Evolutionary conservation across 2,329 filamentous ascomycete genomes (phyloP).

Genomic region (Aplosporella prunicola): DNA sequence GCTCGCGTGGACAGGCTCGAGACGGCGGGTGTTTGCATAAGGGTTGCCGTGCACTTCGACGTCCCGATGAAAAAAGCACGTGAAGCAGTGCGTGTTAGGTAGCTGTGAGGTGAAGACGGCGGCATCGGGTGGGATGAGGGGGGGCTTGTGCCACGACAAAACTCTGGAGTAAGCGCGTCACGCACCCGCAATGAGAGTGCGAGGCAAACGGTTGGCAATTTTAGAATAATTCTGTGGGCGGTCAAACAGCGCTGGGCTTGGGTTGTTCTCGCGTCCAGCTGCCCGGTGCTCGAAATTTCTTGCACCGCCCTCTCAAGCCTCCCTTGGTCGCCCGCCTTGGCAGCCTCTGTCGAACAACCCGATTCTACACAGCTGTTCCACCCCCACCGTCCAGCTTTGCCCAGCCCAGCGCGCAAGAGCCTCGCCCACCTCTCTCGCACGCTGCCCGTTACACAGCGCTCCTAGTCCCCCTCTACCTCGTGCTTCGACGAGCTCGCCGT

Average conservation of each 20-base stretch:
- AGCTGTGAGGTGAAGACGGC: no score
- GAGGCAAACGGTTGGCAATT: no score
- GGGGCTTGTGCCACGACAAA: no score
- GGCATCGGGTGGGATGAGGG: no score
- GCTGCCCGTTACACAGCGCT: slow-evolving; percentile 8
- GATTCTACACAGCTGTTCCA: slow-evolving; percentile 8
- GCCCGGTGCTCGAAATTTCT: slow-evolving; percentile 8
- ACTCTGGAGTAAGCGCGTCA: no score
- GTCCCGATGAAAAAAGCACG: no score
- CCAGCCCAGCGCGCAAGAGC: slow-evolving; percentile 2
- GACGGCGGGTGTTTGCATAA: slow-evolving; percentile 5
- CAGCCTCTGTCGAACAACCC: slow-evolving; percentile 4
- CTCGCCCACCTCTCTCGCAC: slow-evolving; percentile 3
- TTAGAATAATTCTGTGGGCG: no score
- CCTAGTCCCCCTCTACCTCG: slow-evolving; percentile 9
- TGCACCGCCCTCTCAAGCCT: slow-evolving; percentile 4
- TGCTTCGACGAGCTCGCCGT: slow-evolving; percentile 8
- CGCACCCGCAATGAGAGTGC: no score
- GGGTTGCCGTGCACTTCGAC: slow-evolving; percentile 1
- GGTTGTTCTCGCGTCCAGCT: slow-evolving; percentile 9
- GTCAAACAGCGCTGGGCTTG: slow-evolving; percentile 1
- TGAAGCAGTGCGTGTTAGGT: no score
- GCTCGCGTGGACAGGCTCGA: slow-evolving; percentile 1
- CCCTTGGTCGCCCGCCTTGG: neutral
- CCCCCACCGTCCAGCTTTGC: neutral